A percentile compares a stretch with the other conserved stretches of the same genome.
Evolutionary conservation across 2,329 filamentous ascomycete species (phyloP).

Genomic region (Fusarium globosum): DNA sequence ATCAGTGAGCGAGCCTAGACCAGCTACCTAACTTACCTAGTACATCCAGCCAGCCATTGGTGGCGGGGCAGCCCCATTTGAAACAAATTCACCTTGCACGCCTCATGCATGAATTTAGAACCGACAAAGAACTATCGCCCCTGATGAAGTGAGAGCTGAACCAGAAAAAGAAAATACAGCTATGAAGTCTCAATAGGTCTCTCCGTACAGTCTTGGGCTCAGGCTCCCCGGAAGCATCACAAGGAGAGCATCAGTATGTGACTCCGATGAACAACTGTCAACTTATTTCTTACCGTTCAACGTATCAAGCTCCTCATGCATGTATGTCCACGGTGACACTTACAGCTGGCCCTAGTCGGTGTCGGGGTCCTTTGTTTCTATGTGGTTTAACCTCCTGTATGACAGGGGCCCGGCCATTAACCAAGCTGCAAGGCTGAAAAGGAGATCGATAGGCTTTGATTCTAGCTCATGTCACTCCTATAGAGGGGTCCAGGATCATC

Average conservation of each 20-base stretch:
- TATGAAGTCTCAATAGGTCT: background rate
- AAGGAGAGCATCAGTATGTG: background rate
- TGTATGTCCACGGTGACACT: conserved; percentile 15
- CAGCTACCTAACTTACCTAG: background rate
- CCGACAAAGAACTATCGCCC: background rate
- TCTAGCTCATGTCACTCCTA: conserved; percentile 20
- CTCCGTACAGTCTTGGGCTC: background rate
- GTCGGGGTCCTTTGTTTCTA: conserved; percentile 26
- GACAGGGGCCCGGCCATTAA: conserved; percentile 25
- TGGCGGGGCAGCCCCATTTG: conserved; percentile 24
- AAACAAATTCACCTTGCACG: conserved; percentile 33
- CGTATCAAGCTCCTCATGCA: conserved; percentile 24
- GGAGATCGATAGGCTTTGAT: conserved; percentile 7
- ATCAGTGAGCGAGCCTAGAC: conserved; percentile 25
- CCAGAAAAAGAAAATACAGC: background rate
- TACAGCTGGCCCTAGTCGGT: conserved; percentile 8
- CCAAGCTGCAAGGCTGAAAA: conserved; percentile 35
- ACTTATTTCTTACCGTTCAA: conserved; percentile 16
- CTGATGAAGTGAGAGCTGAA: background rate
- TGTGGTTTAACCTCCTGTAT: conserved; percentile 15
- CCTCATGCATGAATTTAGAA: conserved; percentile 3
- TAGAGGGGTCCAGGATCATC: conserved; percentile 23
- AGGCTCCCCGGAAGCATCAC: background rate
- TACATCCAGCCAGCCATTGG: conserved; percentile 7
- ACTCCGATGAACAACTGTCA: background rate